Conservation (phyloP, 2,329 filamentous ascomycete species). For the Xylaria digitata region DNA sequence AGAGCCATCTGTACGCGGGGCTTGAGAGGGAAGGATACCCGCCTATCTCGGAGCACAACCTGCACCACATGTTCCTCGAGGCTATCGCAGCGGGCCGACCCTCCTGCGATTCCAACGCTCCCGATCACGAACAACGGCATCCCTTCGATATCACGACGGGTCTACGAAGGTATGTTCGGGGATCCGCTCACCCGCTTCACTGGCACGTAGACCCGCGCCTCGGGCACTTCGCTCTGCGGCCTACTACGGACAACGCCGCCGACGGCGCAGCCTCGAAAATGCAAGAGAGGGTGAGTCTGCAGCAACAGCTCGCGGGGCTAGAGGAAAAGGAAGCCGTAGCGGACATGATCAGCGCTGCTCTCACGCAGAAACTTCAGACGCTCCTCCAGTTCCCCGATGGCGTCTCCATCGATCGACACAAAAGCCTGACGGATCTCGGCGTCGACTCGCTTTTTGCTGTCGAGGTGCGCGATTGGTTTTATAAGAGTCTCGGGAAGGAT, state of each 20-base stretch:
- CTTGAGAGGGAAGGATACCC: conserved; percentile 59
- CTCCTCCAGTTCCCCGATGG: conserved; percentile 50
- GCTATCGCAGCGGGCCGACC: conserved; percentile 59
- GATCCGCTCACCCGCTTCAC: conserved; percentile 49
- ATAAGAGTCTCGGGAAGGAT: conserved; percentile 48
- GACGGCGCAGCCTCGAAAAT: neutral
- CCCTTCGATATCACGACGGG: conserved; percentile 56
- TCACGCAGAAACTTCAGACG: conserved; percentile 47
- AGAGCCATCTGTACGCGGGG: conserved; percentile 53
- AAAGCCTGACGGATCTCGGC: conserved; percentile 53
- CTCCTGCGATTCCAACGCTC: neutral
- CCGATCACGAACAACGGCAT: conserved; percentile 5
- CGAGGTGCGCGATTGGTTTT: conserved; percentile 55
- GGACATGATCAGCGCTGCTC: conserved; percentile 44
- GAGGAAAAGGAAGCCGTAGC: conserved; percentile 41
- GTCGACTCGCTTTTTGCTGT: conserved; percentile 57
- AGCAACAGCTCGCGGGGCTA: conserved; percentile 47
- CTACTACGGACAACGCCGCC: conserved; percentile 31
- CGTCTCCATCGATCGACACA: conserved; percentile 45
- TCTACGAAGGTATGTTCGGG: conserved; percentile 53
- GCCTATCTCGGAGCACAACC: conserved; percentile 61
- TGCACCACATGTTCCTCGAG: conserved; percentile 65
- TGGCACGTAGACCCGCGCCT: conserved; percentile 60
- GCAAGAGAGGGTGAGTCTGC: conserved; percentile 40
- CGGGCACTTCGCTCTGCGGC: conserved; percentile 52